A percentile compares a stretch with the other conserved stretches of the same genome.
Conservation (phyloP, 257 asterid genomes). For the Solanum chmielewskii region DNA sequence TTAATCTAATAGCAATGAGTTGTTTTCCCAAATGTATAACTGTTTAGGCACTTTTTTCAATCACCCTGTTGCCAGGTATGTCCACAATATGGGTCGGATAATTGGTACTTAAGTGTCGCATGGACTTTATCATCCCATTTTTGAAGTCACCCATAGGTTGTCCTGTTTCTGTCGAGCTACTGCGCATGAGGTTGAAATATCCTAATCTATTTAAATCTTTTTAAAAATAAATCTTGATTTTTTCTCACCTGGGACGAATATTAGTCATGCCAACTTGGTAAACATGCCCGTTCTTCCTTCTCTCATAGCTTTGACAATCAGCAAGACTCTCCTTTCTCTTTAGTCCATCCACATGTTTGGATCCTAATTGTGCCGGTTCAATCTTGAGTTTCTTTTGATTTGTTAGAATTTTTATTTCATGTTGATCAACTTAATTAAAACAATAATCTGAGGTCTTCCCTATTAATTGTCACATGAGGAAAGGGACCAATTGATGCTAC, state of each 20-base stretch:
- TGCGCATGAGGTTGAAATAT: not conserved
- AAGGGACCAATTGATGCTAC: not conserved
- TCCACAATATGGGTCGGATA: not conserved
- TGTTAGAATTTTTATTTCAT: not conserved
- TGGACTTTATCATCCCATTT: not conserved
- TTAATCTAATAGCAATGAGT: not conserved
- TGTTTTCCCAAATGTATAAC: not conserved
- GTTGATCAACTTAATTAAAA: not conserved
- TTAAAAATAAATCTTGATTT: not conserved
- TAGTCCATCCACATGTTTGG: not conserved
- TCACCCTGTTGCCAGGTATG: not conserved
- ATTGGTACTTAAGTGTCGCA: not conserved
- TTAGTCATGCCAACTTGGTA: not conserved
- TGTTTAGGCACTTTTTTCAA: not conserved
- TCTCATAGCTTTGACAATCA: not conserved
- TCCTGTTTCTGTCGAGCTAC: not conserved
- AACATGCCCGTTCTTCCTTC: not conserved
- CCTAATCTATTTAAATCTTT: not conserved
- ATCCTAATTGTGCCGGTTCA: not conserved
- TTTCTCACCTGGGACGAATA: not conserved
- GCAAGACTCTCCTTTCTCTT: not conserved
- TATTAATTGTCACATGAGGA: not conserved
- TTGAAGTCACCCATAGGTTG: not conserved
- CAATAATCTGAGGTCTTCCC: not conserved
- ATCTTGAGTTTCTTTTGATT: not conserved